Conservation (phyloP, 2,329 filamentous ascomycete genomes). For the Ophiostoma perfectum region DNA sequence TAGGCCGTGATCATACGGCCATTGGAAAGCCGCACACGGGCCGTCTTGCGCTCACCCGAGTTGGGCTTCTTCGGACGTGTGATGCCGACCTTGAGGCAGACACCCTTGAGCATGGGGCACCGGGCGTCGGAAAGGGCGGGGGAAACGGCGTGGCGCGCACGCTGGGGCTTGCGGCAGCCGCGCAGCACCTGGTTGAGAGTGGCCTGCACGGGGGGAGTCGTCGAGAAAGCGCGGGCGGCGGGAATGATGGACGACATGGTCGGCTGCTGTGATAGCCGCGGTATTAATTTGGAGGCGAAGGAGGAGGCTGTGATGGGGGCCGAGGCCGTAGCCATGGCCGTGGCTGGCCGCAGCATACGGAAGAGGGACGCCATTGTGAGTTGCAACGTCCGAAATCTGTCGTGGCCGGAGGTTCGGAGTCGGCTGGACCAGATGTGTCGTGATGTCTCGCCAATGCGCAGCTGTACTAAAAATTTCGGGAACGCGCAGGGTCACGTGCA, state of each 20-base stretch:
- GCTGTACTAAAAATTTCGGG: slow-evolving; percentile 11
- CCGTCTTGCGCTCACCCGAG: slow-evolving; percentile 93
- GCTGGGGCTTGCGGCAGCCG: slow-evolving; percentile 73
- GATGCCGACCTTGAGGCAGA: slow-evolving; percentile 89
- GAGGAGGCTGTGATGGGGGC: slow-evolving; percentile 21
- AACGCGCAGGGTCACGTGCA: not conserved
- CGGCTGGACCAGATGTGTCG: not conserved
- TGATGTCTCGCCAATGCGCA: not conserved
- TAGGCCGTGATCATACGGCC: slow-evolving; percentile 87
- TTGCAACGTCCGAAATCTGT: not conserved
- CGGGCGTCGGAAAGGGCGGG: slow-evolving; percentile 67
- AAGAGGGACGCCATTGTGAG: slow-evolving; percentile 34
- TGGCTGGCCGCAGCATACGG: slow-evolving; percentile 32
- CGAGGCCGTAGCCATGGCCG: not conserved
- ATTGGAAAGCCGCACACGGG: slow-evolving; percentile 80
- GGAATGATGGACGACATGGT: slow-evolving; percentile 30
- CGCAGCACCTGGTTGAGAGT: slow-evolving; percentile 70
- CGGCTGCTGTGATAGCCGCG: slow-evolving; percentile 30
- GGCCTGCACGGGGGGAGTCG: slow-evolving; percentile 48
- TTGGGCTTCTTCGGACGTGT: slow-evolving; percentile 98
- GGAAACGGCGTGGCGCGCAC: slow-evolving; percentile 78
- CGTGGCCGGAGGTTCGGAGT: not conserved
- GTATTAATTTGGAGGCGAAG: not conserved
- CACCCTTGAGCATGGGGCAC: slow-evolving; percentile 84
- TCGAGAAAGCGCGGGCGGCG: slow-evolving; percentile 34